These are phyloP conservation scores for Psilocybe subaeruginosa DNA, from an alignment of 768 basidiomycete genomes.

Conservation along the genomic window DNA sequence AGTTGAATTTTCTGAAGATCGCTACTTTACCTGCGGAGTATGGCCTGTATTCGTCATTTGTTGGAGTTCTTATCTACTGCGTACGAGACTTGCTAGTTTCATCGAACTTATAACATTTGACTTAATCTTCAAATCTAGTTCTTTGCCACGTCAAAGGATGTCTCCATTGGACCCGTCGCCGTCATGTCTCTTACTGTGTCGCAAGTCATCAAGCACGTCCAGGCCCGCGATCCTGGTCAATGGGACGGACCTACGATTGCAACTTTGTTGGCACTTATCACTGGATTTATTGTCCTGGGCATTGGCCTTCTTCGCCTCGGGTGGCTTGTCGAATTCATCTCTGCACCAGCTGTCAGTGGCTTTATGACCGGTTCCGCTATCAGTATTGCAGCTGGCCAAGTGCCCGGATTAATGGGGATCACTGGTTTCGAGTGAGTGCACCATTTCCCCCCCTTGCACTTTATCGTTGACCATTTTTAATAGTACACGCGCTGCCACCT, in stretches of 20 bases:
- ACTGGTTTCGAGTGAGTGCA: constrained; percentile 74
- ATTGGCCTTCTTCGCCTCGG: constrained; percentile 90
- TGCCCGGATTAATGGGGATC: constrained; percentile 90
- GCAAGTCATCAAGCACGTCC: constrained; percentile 74
- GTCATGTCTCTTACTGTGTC: constrained; percentile 94
- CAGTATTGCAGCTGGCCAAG: constrained; percentile 85
- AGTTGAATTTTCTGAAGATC: constrained; percentile 47
- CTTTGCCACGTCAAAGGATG: constrained; percentile 97
- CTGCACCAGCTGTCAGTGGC: constrained; percentile 80
- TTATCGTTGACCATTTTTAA: constrained; percentile 7
- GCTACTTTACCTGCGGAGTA: constrained; percentile 87
- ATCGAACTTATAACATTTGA: neutral
- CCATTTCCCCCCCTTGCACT: neutral
- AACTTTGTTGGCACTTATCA: constrained; percentile 80
- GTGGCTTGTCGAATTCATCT: constrained; percentile 95
- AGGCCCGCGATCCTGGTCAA: constrained; percentile 51
- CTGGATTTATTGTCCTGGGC: constrained; percentile 88
- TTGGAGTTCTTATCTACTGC: constrained; percentile 85
- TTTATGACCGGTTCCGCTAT: constrained; percentile 99
- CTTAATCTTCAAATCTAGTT: constrained; percentile 46
- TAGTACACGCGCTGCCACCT: constrained; percentile 86
- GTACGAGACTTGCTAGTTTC: constrained; percentile 39
- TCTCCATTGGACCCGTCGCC: constrained; percentile 98
- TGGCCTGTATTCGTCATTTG: constrained; percentile 92
- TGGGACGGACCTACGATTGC: constrained; percentile 81